Evolutionary conservation across 257 asterid species (phyloP).

Genomic region (Striga asiatica): DNA sequence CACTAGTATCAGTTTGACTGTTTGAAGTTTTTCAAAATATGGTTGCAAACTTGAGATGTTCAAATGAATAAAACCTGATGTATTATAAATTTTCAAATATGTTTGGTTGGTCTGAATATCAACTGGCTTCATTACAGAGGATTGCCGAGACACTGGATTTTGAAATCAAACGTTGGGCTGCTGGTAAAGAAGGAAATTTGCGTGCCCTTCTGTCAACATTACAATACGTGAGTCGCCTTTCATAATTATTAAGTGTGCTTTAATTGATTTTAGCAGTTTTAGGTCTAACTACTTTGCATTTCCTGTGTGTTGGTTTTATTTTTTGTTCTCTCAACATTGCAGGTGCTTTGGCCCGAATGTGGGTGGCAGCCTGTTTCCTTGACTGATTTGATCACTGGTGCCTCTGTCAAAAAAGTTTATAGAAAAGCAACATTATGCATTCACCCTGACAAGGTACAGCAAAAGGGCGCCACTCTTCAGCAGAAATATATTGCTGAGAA

Average conservation of each 20-base stretch:
- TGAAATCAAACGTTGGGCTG: slow-evolving; percentile 87
- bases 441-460: slow-evolving; percentile 99
- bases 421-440: slow-evolving; percentile 97
- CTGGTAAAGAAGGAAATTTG: slow-evolving; percentile 86
- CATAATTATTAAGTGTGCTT: not conserved
- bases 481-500: slow-evolving; percentile 96
- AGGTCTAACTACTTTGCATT: slow-evolving; percentile 8
- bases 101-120: no score
- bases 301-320: not conserved
- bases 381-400: slow-evolving; percentile 89
- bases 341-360: slow-evolving; percentile 99
- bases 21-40: no score
- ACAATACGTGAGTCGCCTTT: slow-evolving; percentile 55
- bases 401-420: slow-evolving; percentile 76
- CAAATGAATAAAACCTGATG: no score
- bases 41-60: no score
- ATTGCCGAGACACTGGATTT: slow-evolving; percentile 53
- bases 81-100: no score
- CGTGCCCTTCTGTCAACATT: slow-evolving; percentile 79
- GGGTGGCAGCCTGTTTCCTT: slow-evolving; percentile 99
- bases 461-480: slow-evolving; percentile 91
- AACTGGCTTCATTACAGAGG: slow-evolving; percentile 44
- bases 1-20: no score
- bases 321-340: slow-evolving; percentile 8
- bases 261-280: not conserved